Percentiles rank a stretch among this genome's conserved stretches.
phyloP scores from a whole-genome alignment of 257 asterid species.

The Solanum virginianum region DNA sequence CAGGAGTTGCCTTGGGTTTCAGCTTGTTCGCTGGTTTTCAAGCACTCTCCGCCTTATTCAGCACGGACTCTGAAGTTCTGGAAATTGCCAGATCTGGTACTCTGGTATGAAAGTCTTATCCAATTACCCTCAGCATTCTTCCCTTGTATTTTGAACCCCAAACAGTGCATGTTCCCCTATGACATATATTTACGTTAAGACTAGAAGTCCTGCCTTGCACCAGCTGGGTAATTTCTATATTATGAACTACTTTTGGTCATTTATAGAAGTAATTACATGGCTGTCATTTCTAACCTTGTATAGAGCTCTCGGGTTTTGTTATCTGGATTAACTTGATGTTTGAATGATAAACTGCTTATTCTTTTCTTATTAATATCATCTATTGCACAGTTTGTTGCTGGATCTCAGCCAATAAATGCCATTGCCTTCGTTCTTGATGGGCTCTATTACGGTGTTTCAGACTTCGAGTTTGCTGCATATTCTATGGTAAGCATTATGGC shows the following conservation, averaged over 20 bases:
- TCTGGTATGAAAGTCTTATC: slow-evolving; percentile 44
- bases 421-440: slow-evolving; percentile 94
- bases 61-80: slow-evolving; percentile 63
- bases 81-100: slow-evolving; percentile 70
- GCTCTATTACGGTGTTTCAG: slow-evolving; percentile 94
- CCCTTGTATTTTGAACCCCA: neutral
- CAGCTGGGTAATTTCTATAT: neutral
- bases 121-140: neutral
- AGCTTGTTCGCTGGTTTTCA: slow-evolving; percentile 56
- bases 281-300: neutral
- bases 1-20: slow-evolving; percentile 58
- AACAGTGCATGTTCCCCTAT: neutral
- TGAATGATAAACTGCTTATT: neutral
- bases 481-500: slow-evolving; percentile 52
- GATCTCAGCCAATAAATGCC: slow-evolving; percentile 90
- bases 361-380: neutral
- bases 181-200: neutral
- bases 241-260: neutral
- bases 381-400: slow-evolving; percentile 65
- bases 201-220: neutral
- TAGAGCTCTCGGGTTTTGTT: neutral
- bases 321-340: neutral
- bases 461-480: slow-evolving; percentile 84
- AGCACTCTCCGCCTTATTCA: slow-evolving; percentile 61
- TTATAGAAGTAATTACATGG: neutral